Base-by-base conservation (phyloP, 441 rosid genomes). In the Eruca vesicaria region DNA sequence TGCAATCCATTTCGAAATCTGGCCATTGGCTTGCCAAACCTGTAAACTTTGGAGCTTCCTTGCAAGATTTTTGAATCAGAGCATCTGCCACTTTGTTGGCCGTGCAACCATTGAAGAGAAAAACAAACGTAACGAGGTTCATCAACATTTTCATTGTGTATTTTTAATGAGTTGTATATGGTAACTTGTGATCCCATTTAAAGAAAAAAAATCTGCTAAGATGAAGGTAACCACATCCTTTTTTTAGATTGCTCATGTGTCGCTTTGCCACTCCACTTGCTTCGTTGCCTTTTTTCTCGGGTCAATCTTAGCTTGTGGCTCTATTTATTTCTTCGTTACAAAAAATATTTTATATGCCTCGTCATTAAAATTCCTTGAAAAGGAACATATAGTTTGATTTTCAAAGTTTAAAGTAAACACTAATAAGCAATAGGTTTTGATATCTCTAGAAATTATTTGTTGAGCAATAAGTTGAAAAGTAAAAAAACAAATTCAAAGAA, bases 201-300 rank as follows among this genome's bases (percentile, higher is more conserved):
- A 43, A 43, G 14, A 38, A 11, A 43, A 14, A 43, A 43, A 43
- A 43, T 5, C 16, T 41, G 16, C 16, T 41, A 41, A 14, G 50
- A 14, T 41, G 50, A 41, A 8, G 5, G 50, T 43, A n/a, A 43
- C 18, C 50, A 43, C 50, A 43, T 43, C 50, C 50, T 43, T 43
- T 41, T 31, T 73, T 66, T 73, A 73, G 77, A 57, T 66, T 45
- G 35, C 66, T 41, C 66, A 57, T 57, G 71, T 43, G 19, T 20
- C 19, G 66, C 59, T 15, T 29, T 57, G 48, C 59, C 71, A 65
- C 66, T 73, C 71, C 71, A 12, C 58, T 64, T 43, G 50, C 3
- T n/a, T n/a, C 50, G 50, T 43, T 43, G 50, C 50, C 50, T 43
- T 43, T 43, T 43, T 43, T n/a, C 50, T 43, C 5, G 50, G 50